A percentile compares a stretch with the other conserved stretches of the same genome.
Evolutionary conservation across 2,329 filamentous ascomycete genomes (phyloP).

Genomic region (Phaeosphaeria sp.): DNA sequence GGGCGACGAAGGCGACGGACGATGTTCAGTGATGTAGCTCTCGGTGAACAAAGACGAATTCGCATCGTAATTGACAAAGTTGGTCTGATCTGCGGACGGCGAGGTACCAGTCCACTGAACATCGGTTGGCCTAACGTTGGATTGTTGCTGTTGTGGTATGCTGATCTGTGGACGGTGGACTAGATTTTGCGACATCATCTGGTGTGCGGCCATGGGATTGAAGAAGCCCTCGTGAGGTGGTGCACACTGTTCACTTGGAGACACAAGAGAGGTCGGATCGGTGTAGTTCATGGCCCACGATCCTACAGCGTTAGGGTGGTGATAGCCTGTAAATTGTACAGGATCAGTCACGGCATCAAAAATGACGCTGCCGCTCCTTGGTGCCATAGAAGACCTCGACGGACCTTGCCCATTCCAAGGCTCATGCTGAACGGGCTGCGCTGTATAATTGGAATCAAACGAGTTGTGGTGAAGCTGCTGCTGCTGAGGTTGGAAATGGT

Average conservation of each 20-base stretch:
- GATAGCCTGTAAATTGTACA: conserved; percentile 24
- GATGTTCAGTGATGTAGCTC: conserved; percentile 26
- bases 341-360: conserved; percentile 42
- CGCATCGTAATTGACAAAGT: conserved; percentile 37
- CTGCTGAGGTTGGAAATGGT: conserved; percentile 4
- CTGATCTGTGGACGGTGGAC: conserved; percentile 19
- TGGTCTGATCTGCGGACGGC: conserved; percentile 32
- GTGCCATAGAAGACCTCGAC: conserved; percentile 32
- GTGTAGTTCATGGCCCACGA: conserved; percentile 36
- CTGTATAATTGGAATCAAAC: conserved; percentile 30
- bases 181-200: conserved; percentile 15
- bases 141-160: conserved; percentile 16
- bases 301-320: conserved; percentile 29
- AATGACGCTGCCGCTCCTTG: conserved; percentile 34
- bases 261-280: conserved; percentile 33
- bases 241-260: conserved; percentile 35
- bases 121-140: conserved; percentile 27
- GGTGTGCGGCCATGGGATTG: conserved; percentile 6
- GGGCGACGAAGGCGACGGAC: conserved; percentile 27
- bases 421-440: conserved; percentile 34
- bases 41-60: conserved; percentile 34
- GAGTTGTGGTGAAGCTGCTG: conserved; percentile 25
- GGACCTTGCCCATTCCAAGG: conserved; percentile 43
- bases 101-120: conserved; percentile 31
- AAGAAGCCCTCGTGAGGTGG: conserved; percentile 33